Evolutionary conservation across 2,329 filamentous ascomycete species (phyloP).

Genomic region (Trichoderma sp.): DNA sequence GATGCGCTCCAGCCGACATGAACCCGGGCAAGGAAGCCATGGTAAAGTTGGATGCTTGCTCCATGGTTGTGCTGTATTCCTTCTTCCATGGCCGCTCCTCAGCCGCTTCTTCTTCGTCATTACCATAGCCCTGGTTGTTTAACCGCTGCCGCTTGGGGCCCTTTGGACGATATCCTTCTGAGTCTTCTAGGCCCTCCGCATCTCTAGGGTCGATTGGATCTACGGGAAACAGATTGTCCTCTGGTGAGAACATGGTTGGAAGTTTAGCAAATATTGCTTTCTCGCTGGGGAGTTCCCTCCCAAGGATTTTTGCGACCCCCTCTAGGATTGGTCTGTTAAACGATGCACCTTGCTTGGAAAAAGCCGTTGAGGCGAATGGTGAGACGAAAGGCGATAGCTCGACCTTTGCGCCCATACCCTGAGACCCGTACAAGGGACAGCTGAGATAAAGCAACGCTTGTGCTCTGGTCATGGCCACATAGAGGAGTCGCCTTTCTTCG

Average conservation of each 20-base stretch:
- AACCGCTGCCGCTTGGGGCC: slow-evolving; percentile 33
- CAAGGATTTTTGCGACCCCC: slow-evolving; percentile 69
- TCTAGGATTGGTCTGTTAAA: slow-evolving; percentile 62
- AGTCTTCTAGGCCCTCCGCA: slow-evolving; percentile 25
- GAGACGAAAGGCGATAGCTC: slow-evolving; percentile 72
- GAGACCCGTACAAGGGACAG: slow-evolving; percentile 67
- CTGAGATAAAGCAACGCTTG: slow-evolving; percentile 84
- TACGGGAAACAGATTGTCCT: slow-evolving; percentile 68
- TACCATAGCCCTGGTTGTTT: slow-evolving; percentile 18
- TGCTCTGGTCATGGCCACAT: slow-evolving; percentile 95
- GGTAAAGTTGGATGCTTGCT: slow-evolving; percentile 56
- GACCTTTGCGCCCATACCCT: slow-evolving; percentile 55
- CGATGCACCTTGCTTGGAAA: slow-evolving; percentile 65
- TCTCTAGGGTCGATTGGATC: slow-evolving; percentile 52
- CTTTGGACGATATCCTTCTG: slow-evolving; percentile 26
- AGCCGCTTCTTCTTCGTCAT: slow-evolving; percentile 20
- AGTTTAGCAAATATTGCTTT: slow-evolving; percentile 53
- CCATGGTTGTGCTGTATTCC: slow-evolving; percentile 61
- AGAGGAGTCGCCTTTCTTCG: slow-evolving; percentile 84
- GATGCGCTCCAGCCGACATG: slow-evolving; percentile 59
- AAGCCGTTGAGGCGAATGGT: slow-evolving; percentile 37
- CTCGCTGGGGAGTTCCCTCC: slow-evolving; percentile 58
- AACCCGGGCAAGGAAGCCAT: slow-evolving; percentile 58
- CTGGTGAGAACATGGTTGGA: slow-evolving; percentile 52
- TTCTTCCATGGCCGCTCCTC: slow-evolving; percentile 40